Percentiles rank a stretch among this genome's conserved stretches.
These are phyloP conservation scores for Fraxinus sp. DNA, from an alignment of 305 asterid genomes.

Conservation along the genomic window DNA sequence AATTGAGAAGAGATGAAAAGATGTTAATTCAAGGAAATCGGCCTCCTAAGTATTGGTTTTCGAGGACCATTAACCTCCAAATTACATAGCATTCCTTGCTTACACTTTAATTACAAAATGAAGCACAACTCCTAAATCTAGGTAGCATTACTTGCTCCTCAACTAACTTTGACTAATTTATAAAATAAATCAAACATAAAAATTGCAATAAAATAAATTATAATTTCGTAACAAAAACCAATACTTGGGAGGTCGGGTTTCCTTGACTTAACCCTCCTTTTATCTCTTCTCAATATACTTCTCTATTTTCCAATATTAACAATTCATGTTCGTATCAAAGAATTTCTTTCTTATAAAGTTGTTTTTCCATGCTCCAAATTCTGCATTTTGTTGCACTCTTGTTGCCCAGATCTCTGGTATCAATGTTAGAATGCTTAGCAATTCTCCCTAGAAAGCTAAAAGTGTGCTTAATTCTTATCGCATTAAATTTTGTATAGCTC, in stretches of 20 bases:
- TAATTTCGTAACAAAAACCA: neutral
- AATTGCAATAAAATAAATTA: neutral
- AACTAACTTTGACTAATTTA: neutral
- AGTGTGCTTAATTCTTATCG: neutral
- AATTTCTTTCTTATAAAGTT: neutral
- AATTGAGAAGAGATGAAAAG: neutral
- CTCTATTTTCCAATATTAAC: neutral
- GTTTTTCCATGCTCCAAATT: neutral
- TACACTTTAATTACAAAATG: neutral
- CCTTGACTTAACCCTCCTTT: neutral
- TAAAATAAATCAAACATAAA: neutral
- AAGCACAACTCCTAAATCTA: neutral
- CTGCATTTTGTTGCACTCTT: neutral
- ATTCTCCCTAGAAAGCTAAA: neutral
- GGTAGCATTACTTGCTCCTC: neutral
- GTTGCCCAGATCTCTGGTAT: neutral
- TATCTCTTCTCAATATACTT: neutral
- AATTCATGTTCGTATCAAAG: neutral
- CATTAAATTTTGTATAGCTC: neutral
- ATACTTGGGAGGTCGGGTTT: neutral
- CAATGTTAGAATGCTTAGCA: neutral
- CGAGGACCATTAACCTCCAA: neutral
- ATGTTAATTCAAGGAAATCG: neutral
- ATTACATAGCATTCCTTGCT: neutral
- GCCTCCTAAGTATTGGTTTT: neutral